Evolutionary conservation across 768 basidiomycete genomes (phyloP).

Genomic region (Auricularia auricula-judae): DNA sequence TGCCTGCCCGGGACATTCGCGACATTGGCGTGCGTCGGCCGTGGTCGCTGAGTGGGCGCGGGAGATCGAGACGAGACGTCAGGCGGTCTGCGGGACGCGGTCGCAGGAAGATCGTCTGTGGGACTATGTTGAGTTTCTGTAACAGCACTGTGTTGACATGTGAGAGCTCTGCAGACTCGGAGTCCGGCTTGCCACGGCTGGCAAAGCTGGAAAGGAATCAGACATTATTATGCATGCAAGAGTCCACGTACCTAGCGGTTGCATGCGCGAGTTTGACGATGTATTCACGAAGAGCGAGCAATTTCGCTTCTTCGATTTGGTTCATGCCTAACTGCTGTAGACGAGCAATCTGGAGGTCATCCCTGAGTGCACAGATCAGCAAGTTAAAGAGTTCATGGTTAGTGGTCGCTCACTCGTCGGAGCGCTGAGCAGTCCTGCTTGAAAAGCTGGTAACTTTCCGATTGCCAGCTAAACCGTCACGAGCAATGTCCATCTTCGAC

Average conservation of each 20-base stretch:
- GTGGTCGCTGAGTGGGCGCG: background rate
- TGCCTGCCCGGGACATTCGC: conserved; percentile 6
- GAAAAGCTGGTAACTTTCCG: conserved; percentile 33
- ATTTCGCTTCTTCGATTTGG: conserved; percentile 66
- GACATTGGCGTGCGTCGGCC: background rate
- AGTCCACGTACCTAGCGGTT: conserved; percentile 48
- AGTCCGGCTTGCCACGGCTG: conserved; percentile 50
- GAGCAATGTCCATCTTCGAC: conserved; percentile 51
- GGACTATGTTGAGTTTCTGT: conserved; percentile 79
- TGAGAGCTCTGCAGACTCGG: conserved; percentile 45
- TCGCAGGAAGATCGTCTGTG: conserved; percentile 81
- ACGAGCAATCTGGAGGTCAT: conserved; percentile 63
- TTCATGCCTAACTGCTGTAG: conserved; percentile 86
- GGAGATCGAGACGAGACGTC: conserved; percentile 12
- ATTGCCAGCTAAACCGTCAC: conserved; percentile 59
- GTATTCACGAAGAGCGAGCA: conserved; percentile 83
- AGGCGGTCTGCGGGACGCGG: conserved; percentile 15
- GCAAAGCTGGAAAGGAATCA: conserved; percentile 41
- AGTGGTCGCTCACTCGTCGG: conserved; percentile 45
- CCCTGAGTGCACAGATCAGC: conserved; percentile 33
- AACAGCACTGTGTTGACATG: conserved; percentile 65
- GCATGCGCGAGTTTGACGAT: conserved; percentile 74
- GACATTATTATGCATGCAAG: background rate
- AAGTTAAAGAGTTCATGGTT: conserved; percentile 1
- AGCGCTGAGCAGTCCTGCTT: conserved; percentile 30